Base-by-base conservation (phyloP, 495 filamentous ascomycete genomes). In the Xylaria sp. region DNA sequence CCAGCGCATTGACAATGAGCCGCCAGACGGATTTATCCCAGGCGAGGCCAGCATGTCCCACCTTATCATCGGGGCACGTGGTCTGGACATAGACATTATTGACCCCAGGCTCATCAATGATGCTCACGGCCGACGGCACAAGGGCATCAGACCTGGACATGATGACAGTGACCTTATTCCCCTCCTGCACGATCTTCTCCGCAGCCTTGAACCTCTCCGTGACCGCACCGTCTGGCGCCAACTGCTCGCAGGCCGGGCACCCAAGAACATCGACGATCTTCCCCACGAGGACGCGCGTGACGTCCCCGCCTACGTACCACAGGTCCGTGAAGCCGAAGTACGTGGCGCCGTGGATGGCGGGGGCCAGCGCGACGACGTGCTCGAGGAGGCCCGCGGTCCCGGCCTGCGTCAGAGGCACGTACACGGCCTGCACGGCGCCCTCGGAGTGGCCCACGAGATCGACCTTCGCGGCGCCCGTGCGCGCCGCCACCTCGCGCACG, bases 1-100 rank as follows among this genome's bases (percentile, higher is more conserved):
- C 81, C 52, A 88, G 68, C 46, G 83, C 86, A 70, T 88, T 88
- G 62, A 84, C 76, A 24, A 88, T 81, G 75, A 88, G 70, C 41
- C 87, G 82, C 85, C 86, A 88, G 2, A 88, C 84, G 74, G 86
- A 85, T 72, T 81, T 74, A 74, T 88, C 86, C 78, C 83, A 87
- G 31, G 83, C 84, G 68, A 87, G 82, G 4, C 85, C 85, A 52
- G 85, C 84, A 69, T 88, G 86, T 3, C 86, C 86, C 6, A 87
- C 85, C 0, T 75, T 73, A 55, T 88, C 86, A 3, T 83, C 61
- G 0, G 80, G 80, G 41, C 86, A 88, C 14, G 75, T 80, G 64
- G 82, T 77, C 78, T 88, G 85, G 26, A 88, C 77, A 69, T 78
- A 81, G 0, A 81, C 75, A 68, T 88, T 87, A 0, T 61, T 61